A percentile compares a stretch with the other conserved stretches of the same genome.
These are phyloP conservation scores for Sphaerobolus stellatus DNA, from an alignment of 1,284 basidiomycete genomes.

Conservation along the genomic window DNA sequence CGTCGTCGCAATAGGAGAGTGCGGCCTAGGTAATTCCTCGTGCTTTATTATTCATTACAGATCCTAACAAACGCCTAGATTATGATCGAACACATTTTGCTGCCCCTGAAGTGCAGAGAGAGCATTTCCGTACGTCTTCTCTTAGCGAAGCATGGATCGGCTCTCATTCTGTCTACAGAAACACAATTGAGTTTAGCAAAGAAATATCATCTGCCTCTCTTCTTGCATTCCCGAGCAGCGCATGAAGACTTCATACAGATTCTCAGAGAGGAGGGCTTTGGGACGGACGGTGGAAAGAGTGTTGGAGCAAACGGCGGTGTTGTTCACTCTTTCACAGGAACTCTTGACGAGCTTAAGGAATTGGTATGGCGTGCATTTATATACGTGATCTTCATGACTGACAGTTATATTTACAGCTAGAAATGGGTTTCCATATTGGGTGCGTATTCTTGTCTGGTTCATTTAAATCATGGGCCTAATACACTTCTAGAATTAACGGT, in stretches of 20 bases:
- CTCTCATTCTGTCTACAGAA: conserved; percentile 29
- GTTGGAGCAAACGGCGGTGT: conserved; percentile 70
- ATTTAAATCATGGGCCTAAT: conserved; percentile 16
- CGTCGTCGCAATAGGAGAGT: conserved; percentile 82
- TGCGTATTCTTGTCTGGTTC: conserved; percentile 18
- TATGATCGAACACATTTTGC: conserved; percentile 83
- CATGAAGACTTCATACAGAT: conserved; percentile 74
- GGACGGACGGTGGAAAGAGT: conserved; percentile 52
- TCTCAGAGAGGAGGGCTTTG: conserved; percentile 63
- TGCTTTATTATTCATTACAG: neutral
- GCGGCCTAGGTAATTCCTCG: conserved; percentile 67
- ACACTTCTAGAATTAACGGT: conserved; percentile 62
- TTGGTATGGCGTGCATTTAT: conserved; percentile 48
- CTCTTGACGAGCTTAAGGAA: conserved; percentile 63
- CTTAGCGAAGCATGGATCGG: neutral
- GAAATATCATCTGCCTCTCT: conserved; percentile 74
- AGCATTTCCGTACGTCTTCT: conserved; percentile 57
- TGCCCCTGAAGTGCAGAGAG: conserved; percentile 60
- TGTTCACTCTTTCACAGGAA: conserved; percentile 87
- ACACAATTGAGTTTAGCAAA: conserved; percentile 70
- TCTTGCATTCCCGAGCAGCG: conserved; percentile 81
- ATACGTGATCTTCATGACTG: neutral
- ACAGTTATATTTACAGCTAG: conserved; percentile 41
- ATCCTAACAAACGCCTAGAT: conserved; percentile 46
- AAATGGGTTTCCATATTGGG: conserved; percentile 73